Base-by-base conservation (phyloP, 2,329 filamentous ascomycete genomes). In the Calcarisporium arbuscula region DNA sequence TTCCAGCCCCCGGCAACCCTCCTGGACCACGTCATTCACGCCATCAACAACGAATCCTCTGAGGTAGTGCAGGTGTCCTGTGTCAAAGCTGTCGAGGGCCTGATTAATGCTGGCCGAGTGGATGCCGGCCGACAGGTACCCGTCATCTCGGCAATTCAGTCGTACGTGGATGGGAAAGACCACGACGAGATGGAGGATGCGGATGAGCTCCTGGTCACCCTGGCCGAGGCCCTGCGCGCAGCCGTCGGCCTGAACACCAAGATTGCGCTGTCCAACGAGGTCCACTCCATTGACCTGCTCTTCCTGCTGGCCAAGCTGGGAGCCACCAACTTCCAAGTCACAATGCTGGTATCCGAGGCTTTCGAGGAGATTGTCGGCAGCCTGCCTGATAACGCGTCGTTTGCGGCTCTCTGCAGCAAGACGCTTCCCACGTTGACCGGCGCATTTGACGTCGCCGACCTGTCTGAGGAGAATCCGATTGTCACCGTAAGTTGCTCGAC, bases 61-160 rank as follows among this genome's bases (percentile, higher is more conserved):
- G 89, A 95, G 56, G 79, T 96, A 22, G 90, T 96, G 28, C 86
- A 92, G 57, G 89, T 95, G 14, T 81, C 90, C 15, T 94, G 87
- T 51, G 83, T 96, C 50, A 89, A 90, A 54, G 82, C 87, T 2
- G 63, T 95, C 22, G 87, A 95, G 50, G 72, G 73, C 12, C 72
- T 80, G 38, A 68, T 80, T 33, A 67, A 62, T 40, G 67, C 70
- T 57, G 56, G 72, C 59, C 51, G 67, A 67, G 63, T 72, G 4
- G 52, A 62, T 6, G 50, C 57, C 7, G 72, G 76, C 38, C 67
- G 65, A 29, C 88, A 95, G 54, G 48, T 67, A 2, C 63, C 68
- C 15, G 69, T 83, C 38, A 68, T 79, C 31, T 68, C 62, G n/a
- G 72, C 79, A 9, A 73, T 85, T 42, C 74, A 78, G 33, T 67